Conservation (phyloP, 805 yeast species). For the Cyberlindnera mycetangii region DNA sequence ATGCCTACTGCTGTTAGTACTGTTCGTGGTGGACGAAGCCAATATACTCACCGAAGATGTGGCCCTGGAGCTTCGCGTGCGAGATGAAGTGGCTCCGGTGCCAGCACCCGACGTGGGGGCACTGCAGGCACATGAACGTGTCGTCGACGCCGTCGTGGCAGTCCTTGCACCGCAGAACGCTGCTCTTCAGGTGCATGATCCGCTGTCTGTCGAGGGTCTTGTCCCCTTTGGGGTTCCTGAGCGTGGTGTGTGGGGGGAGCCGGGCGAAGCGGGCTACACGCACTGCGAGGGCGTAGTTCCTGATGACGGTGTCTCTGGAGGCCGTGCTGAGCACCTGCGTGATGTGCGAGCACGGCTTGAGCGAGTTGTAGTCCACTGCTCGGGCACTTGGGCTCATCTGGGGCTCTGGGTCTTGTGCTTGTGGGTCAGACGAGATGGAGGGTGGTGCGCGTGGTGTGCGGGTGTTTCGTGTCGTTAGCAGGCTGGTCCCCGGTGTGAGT, state of each 20-base stretch:
- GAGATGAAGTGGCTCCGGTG: conserved; percentile 41
- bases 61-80: conserved; percentile 48
- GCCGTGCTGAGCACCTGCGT: conserved; percentile 26
- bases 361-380: conserved; percentile 2
- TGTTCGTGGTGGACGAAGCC: no score
- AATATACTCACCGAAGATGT: conserved; percentile 46
- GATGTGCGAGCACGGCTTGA: conserved; percentile 27
- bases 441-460: no score
- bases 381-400: neutral
- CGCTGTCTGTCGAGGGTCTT: conserved; percentile 33
- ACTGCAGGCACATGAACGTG: conserved; percentile 68
- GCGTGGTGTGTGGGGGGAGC: conserved; percentile 6
- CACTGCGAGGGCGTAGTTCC: conserved; percentile 27
- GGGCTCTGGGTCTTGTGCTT: neutral
- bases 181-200: conserved; percentile 40
- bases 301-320: conserved; percentile 27
- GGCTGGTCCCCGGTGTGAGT: no score
- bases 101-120: conserved; percentile 75
- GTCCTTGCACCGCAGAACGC: conserved; percentile 48
- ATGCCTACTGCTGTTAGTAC: conserved; percentile 32
- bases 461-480: no score
- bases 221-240: conserved; percentile 11
- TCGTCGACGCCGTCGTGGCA: conserved; percentile 39
- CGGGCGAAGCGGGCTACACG: conserved; percentile 21
- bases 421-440: no score